Evolutionary conservation across 345 rosid genomes (phyloP).

Genomic region (Conringia planisiliqua): DNA sequence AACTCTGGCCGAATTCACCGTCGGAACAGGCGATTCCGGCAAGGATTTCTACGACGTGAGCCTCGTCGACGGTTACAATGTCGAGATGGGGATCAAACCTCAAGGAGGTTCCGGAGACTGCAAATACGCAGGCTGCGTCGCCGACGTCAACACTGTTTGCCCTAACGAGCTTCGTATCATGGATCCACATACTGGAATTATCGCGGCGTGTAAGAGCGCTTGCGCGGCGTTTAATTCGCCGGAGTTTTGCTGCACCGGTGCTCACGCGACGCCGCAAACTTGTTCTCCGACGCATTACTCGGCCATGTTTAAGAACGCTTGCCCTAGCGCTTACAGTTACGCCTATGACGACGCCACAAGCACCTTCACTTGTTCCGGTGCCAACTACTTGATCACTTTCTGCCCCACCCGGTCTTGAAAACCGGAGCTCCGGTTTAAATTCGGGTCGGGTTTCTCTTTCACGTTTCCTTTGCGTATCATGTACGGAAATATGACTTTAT

Average conservation of each 20-base stretch:
- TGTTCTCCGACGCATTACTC: constrained; percentile 80
- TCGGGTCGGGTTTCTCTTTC: not conserved
- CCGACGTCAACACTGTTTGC: constrained; percentile 65
- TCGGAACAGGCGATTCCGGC: constrained; percentile 34
- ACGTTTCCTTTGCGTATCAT: constrained; percentile 20
- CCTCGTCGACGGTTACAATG: constrained; percentile 89
- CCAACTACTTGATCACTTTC: constrained; percentile 75
- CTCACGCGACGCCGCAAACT: constrained; percentile 64
- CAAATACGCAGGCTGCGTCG: constrained; percentile 67
- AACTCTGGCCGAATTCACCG: constrained; percentile 68
- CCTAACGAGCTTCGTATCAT: constrained; percentile 57
- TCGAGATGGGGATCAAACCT: constrained; percentile 65
- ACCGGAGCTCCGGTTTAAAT: not conserved
- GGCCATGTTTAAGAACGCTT: constrained; percentile 71
- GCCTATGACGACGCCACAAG: constrained; percentile 90
- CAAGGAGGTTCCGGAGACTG: constrained; percentile 69
- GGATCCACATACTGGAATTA: constrained; percentile 42
- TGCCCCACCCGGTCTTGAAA: constrained; percentile 42
- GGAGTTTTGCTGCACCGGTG: constrained; percentile 79
- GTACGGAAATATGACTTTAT: not conserved
- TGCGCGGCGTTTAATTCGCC: constrained; percentile 73
- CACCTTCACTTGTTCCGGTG: constrained; percentile 72
- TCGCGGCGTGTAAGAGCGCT: constrained; percentile 85
- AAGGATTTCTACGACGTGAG: constrained; percentile 94
- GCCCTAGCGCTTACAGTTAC: constrained; percentile 88